phyloP scores from a whole-genome alignment of 768 basidiomycete species.

The Boletus insuetus region DNA sequence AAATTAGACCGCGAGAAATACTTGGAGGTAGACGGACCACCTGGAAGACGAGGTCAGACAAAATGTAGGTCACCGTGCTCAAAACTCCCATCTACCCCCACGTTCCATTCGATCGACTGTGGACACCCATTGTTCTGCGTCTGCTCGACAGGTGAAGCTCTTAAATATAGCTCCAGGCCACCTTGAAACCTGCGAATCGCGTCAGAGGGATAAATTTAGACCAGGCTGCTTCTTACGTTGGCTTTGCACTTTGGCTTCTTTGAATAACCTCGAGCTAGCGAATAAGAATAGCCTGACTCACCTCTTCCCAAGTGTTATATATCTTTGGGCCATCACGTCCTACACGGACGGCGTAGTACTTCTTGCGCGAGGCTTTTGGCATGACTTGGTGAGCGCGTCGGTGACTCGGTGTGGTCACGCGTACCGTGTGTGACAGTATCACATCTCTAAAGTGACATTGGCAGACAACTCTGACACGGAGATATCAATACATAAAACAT shows the following conservation, averaged over 20 bases:
- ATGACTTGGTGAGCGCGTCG: constrained; percentile 11
- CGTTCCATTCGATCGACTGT: constrained; percentile 9
- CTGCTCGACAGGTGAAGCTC: constrained; percentile 42
- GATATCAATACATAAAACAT: background rate
- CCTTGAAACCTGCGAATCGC: constrained; percentile 43
- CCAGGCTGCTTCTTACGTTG: constrained; percentile 33
- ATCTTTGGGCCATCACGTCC: constrained; percentile 59
- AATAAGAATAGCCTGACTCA: constrained; percentile 22
- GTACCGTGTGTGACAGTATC: too few species aligned
- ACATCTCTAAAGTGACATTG: too few species aligned
- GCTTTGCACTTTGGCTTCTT: constrained; percentile 40
- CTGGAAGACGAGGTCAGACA: constrained; percentile 6
- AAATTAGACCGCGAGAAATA: background rate
- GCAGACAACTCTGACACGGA: background rate
- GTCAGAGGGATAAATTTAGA: background rate
- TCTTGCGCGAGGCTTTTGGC: constrained; percentile 34
- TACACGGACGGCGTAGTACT: constrained; percentile 59
- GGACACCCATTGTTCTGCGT: constrained; percentile 53
- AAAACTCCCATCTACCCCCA: constrained; percentile 14
- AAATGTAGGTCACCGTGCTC: background rate
- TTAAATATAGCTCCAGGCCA: constrained; percentile 53
- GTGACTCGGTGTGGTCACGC: too few species aligned
- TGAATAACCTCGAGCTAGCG: background rate
- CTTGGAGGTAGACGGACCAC: background rate
- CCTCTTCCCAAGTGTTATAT: constrained; percentile 61